Evolutionary conservation across 2,329 filamentous ascomycete genomes (phyloP), one percentile per base, ranked within the genome.

Genomic region (Hypoxylon sp.): DNA sequence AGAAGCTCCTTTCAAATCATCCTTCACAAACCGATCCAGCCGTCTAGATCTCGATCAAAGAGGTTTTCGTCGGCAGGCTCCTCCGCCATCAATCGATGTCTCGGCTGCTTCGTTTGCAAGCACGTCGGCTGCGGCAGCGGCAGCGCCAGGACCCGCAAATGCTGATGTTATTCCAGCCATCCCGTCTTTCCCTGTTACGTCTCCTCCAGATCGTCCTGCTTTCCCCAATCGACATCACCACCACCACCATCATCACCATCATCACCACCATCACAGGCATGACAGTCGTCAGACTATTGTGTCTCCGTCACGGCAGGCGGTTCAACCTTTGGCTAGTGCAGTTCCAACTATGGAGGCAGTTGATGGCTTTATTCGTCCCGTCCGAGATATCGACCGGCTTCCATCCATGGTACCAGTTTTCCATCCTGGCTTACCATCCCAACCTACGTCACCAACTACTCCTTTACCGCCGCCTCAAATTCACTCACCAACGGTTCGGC

Each of bases 401-500:
- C 93, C 92, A 51, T 96, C 92, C 57, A 97, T 96, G 90, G 85
- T 91, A 48, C 88, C 91, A 5, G 87, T 91, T 44, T 84, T 91
- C 59, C 88, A 92, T 70, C 85, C 87, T 10, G 91, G 92, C 58
- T 82, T 94, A 59, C 87, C 88, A 46, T 98, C 95, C n/a, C 94
- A 97, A 78, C 96, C 96, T 8, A 92, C 94, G 63, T 98, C 94
- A 11, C 94, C 94, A 0, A 96, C 93, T 5, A 97, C 94, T 0
- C 94, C 94, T 13, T 86, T 92, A 48, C 91, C 91, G 51, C 89
- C 91, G 1, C 83, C 90, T 26, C 90, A 91, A 81, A 78, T 86
- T 67, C 79, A 84, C 75, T 88, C 88, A 37, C 86, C 87, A 5
- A 85, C 85, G 9, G 84, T 85, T 65, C 87, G 82, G 67, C 85